Conservation (phyloP, 345 rosid species). For the Acer campestre region DNA sequence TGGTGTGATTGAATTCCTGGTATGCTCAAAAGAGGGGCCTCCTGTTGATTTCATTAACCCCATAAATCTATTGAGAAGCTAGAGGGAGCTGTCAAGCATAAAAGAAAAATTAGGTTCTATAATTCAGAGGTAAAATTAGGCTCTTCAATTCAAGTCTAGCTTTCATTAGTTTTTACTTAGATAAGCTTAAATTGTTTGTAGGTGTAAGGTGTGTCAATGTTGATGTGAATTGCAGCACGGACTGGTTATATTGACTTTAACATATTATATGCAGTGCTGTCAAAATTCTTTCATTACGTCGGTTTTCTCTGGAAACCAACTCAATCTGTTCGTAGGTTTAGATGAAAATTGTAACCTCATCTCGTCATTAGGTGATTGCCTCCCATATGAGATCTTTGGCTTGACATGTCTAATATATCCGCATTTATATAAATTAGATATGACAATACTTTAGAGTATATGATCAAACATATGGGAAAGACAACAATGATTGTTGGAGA, state of each 20-base stretch:
- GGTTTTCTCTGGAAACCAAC: neutral
- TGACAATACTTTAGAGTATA: neutral
- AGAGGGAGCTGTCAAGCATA: conserved; percentile 63
- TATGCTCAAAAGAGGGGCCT: conserved; percentile 83
- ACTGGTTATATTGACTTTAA: neutral
- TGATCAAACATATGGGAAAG: neutral
- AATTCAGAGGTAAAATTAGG: conserved; percentile 79
- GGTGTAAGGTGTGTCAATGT: too few species aligned
- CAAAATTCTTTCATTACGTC: too few species aligned
- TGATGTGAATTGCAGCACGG: neutral
- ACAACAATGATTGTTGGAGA: too few species aligned
- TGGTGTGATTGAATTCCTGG: conserved; percentile 84
- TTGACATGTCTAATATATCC: neutral
- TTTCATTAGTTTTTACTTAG: neutral
- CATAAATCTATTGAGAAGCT: conserved; percentile 86
- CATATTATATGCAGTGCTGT: neutral
- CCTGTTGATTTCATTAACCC: conserved; percentile 82
- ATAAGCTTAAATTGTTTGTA: neutral
- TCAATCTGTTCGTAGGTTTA: neutral
- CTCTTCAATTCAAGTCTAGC: neutral
- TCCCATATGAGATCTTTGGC: neutral
- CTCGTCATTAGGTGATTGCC: neutral
- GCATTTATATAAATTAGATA: neutral
- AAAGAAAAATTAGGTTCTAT: conserved; percentile 73
- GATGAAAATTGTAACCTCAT: neutral